phyloP scores from a whole-genome alignment of 2,329 filamentous ascomycete genomes.

The Diatrype stigma region DNA sequence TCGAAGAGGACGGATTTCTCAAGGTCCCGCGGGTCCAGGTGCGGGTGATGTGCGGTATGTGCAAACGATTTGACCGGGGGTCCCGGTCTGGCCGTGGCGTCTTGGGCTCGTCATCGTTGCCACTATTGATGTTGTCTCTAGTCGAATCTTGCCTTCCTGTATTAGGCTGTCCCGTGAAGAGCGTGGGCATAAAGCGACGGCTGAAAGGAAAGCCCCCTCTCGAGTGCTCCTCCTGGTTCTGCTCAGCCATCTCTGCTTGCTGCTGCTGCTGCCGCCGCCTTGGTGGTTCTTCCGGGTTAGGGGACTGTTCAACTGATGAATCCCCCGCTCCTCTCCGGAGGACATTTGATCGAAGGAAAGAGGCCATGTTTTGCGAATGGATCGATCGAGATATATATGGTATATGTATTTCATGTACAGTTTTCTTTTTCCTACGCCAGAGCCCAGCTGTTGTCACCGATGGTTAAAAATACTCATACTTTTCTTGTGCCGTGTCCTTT shows the following conservation, averaged over 20 bases:
- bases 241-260: slow-evolving; percentile 14
- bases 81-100: slow-evolving; percentile 33
- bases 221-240: slow-evolving; percentile 6
- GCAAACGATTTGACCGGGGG: slow-evolving; percentile 37
- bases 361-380: slow-evolving; percentile 12
- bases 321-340: slow-evolving; percentile 14
- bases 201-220: slow-evolving; percentile 12
- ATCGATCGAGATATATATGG: neutral
- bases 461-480: slow-evolving; percentile 14
- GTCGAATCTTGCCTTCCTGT: slow-evolving; percentile 4
- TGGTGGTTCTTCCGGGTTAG: slow-evolving; percentile 14
- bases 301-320: slow-evolving; percentile 7
- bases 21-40: slow-evolving; percentile 21
- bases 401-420: neutral
- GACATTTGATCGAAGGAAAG: slow-evolving; percentile 16
- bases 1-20: too few species aligned
- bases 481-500: slow-evolving; percentile 3
- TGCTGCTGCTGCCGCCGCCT: slow-evolving; percentile 16
- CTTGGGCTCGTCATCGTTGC: slow-evolving; percentile 42
- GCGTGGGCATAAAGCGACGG: slow-evolving; percentile 10
- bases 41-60: slow-evolving; percentile 37
- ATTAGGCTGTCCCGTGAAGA: slow-evolving; percentile 13
- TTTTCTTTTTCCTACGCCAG: neutral
- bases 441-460: slow-evolving; percentile 12
- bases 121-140: slow-evolving; percentile 3